phyloP scores from a whole-genome alignment of 768 basidiomycete species.

The Thelephora ganbajun region DNA sequence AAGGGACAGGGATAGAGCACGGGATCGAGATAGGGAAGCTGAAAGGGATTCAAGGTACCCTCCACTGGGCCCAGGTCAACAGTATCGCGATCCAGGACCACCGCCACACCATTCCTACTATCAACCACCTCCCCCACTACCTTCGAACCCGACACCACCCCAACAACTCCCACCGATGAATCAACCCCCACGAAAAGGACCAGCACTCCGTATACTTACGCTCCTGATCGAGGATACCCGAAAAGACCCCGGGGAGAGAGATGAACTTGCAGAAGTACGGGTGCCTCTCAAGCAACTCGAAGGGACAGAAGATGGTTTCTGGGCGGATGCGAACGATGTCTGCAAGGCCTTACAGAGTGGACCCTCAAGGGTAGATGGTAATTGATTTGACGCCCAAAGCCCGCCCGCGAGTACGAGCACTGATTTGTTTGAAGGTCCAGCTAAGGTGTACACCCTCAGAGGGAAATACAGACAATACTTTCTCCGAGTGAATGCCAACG shows the following conservation, averaged over 20 bases:
- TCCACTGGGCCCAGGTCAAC: too few relatives aligned
- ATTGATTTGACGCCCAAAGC: not conserved
- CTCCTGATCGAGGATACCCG: conserved; percentile 53
- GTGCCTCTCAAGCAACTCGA: conserved; percentile 39
- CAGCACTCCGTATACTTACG: conserved; percentile 39
- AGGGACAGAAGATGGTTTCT: conserved; percentile 41
- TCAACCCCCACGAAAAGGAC: conserved; percentile 1
- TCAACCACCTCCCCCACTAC: not conserved
- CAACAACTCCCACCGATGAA: not conserved
- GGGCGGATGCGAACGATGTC: conserved; percentile 60
- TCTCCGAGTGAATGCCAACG: conserved; percentile 43
- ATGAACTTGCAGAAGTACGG: conserved; percentile 49
- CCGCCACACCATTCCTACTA: too few relatives aligned
- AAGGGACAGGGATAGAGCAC: not conserved
- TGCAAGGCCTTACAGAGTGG: conserved; percentile 41
- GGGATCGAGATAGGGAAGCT: too few relatives aligned
- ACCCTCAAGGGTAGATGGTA: conserved; percentile 61
- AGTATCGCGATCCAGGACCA: too few relatives aligned
- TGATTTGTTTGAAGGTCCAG: conserved; percentile 33
- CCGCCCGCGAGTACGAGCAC: not conserved
- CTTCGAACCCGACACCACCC: not conserved
- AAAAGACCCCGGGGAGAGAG: conserved; percentile 32
- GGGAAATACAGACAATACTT: conserved; percentile 60
- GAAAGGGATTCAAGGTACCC: too few relatives aligned
- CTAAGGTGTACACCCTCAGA: conserved; percentile 47